A percentile compares a stretch with the other conserved stretches of the same genome.
Conservation (phyloP, 73 alveolate genomes). For the Effrenium voratum region DNA sequence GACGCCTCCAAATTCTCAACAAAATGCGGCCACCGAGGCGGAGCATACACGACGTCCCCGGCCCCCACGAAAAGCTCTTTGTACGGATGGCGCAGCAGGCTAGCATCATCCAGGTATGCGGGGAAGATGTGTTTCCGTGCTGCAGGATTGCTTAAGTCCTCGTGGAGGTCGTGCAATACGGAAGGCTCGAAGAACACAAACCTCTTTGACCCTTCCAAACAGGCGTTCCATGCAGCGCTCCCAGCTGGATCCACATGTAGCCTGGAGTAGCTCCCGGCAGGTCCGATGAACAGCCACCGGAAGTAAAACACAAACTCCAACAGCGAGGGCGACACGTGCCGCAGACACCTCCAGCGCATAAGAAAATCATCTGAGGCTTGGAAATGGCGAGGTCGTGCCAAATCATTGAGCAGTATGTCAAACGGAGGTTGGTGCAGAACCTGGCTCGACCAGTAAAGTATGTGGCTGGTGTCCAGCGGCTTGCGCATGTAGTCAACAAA, state of each 20-base stretch:
- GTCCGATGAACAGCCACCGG: slow-evolving; percentile 79
- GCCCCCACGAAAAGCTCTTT: not conserved
- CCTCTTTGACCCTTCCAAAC: slow-evolving; percentile 72
- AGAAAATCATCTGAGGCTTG: slow-evolving; percentile 29
- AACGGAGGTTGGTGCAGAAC: slow-evolving; percentile 73
- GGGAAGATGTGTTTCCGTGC: slow-evolving; percentile 17
- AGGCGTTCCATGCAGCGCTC: slow-evolving; percentile 86
- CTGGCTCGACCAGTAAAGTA: slow-evolving; percentile 68
- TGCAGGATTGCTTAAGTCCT: slow-evolving; percentile 49
- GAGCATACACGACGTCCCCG: slow-evolving; percentile 81
- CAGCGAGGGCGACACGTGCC: slow-evolving; percentile 46
- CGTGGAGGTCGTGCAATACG: slow-evolving; percentile 56
- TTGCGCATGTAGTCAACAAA: not conserved
- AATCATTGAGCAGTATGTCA: not conserved
- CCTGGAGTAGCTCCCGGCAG: slow-evolving; percentile 52
- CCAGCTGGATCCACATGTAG: slow-evolving; percentile 83
- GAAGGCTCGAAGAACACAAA: slow-evolving; percentile 53
- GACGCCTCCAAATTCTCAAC: slow-evolving; percentile 77
- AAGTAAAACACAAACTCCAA: slow-evolving; percentile 59
- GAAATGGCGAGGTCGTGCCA: slow-evolving; percentile 20
- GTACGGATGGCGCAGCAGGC: not conserved
- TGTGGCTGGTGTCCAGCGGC: not conserved
- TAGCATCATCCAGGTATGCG: not conserved
- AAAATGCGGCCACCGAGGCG: slow-evolving; percentile 78
- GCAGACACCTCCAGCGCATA: slow-evolving; percentile 34